These are phyloP conservation scores for Chaetomium strumarium DNA, from an alignment of 2,329 filamentous ascomycete genomes.

Conservation along the genomic window DNA sequence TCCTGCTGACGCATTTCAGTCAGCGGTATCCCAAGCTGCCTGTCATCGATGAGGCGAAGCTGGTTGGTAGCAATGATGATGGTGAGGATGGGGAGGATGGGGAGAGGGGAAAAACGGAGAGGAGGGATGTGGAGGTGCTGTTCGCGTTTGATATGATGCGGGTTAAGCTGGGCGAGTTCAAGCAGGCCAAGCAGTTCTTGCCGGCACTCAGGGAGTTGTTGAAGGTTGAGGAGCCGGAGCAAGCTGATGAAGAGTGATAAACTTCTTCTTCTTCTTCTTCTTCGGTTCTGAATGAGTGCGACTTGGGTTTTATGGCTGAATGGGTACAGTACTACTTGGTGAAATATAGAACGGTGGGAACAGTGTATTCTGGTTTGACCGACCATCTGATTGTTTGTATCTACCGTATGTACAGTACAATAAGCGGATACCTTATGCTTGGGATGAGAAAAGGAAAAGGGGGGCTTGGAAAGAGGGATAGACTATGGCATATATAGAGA, in stretches of 20 bases:
- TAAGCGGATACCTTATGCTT: too few species aligned
- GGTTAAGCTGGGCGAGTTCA: slow-evolving; percentile 64
- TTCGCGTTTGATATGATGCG: slow-evolving; percentile 77
- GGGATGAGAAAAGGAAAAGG: too few species aligned
- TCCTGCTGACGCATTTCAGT: slow-evolving; percentile 89
- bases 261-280: too few species aligned
- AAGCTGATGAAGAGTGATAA: slow-evolving; percentile 9
- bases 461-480: too few species aligned
- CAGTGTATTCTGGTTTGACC: too few species aligned
- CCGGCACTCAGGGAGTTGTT: slow-evolving; percentile 55
- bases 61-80: slow-evolving; percentile 18
- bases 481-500: too few species aligned
- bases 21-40: slow-evolving; percentile 83
- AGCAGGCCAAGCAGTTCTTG: slow-evolving; percentile 57
- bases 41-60: slow-evolving; percentile 26
- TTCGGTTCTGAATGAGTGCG: too few species aligned
- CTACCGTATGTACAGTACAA: too few species aligned
- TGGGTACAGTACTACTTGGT: too few species aligned
- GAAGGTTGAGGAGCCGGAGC: slow-evolving; percentile 33
- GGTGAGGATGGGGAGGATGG: slow-evolving; percentile 28
- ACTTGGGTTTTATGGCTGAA: too few species aligned
- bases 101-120: slow-evolving; percentile 11
- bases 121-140: slow-evolving; percentile 54
- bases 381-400: too few species aligned
- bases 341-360: too few species aligned